These are phyloP conservation scores for Areca catechu DNA, from an alignment of 176 grass and related monocot species.

Conservation along the genomic window DNA sequence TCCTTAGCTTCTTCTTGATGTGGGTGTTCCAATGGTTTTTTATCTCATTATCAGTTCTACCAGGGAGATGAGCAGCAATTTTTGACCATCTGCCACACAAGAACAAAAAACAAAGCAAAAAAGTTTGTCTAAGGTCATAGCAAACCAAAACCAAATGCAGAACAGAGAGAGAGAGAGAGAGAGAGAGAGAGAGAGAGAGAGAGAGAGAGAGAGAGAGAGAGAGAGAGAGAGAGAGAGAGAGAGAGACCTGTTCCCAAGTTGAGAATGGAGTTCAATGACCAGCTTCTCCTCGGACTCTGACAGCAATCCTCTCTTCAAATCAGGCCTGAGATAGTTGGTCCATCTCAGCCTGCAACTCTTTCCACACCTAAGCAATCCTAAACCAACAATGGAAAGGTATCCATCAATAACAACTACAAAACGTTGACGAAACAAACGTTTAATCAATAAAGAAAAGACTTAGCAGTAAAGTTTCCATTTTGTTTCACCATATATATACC, in stretches of 20 bases:
- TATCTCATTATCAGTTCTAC: slow-evolving; percentile 95
- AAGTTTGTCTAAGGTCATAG: neutral
- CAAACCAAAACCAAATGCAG: neutral
- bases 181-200: neutral
- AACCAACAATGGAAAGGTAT: neutral
- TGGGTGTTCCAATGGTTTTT: slow-evolving; percentile 99
- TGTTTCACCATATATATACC: too few species aligned
- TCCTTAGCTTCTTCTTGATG: slow-evolving; percentile 86
- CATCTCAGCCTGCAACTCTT: slow-evolving; percentile 96
- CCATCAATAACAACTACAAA: too few species aligned
- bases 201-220: neutral
- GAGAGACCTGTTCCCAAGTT: slow-evolving; percentile 76
- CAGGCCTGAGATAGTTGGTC: slow-evolving; percentile 88
- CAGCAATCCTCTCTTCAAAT: slow-evolving; percentile 77
- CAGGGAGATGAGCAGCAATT: slow-evolving; percentile 71
- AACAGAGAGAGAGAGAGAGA: neutral
- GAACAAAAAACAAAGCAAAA: neutral
- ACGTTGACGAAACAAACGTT: too few species aligned
- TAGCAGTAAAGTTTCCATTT: too few species aligned
- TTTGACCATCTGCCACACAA: slow-evolving; percentile 64
- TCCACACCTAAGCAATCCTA: slow-evolving; percentile 75
- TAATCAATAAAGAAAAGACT: too few species aligned
- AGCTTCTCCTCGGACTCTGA: slow-evolving; percentile 61
- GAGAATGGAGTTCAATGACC: slow-evolving; percentile 75
- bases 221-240: too few species aligned